Conservation (phyloP, 306 rosid genomes). For the Vachellia collinsii region DNA sequence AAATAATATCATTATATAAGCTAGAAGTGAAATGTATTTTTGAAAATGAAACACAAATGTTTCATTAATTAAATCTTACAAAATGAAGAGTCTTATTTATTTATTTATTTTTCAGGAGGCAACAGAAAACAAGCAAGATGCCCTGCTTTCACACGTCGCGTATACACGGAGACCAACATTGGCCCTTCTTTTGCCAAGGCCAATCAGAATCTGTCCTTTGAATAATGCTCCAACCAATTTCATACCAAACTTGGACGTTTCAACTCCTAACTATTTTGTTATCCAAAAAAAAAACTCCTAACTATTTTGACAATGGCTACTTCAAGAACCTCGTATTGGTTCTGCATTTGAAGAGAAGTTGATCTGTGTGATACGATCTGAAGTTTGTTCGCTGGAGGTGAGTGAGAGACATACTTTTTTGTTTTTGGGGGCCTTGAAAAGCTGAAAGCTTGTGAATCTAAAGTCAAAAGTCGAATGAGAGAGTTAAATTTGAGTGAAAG, state of each 20-base stretch:
- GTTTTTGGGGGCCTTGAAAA: too few relatives aligned
- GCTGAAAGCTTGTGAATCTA: too few relatives aligned
- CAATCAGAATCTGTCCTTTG: constrained; percentile 59
- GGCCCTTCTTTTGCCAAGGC: constrained; percentile 52
- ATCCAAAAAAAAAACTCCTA: too few relatives aligned
- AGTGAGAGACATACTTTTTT: too few relatives aligned
- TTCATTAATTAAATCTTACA: neutral
- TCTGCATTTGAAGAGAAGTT: too few relatives aligned
- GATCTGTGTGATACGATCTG: too few relatives aligned
- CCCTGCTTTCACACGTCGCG: constrained; percentile 32
- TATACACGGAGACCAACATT: constrained; percentile 62
- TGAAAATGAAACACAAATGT: neutral
- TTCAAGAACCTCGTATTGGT: constrained; percentile 78
- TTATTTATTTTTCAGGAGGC: constrained; percentile 55
- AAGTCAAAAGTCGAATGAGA: too few relatives aligned
- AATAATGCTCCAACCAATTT: constrained; percentile 44
- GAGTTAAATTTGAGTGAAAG: too few relatives aligned
- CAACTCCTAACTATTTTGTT: constrained; percentile 60
- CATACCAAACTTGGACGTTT: constrained; percentile 57
- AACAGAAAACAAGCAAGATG: constrained; percentile 85
- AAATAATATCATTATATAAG: neutral
- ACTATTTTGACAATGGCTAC: constrained; percentile 62
- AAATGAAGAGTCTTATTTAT: too few relatives aligned
- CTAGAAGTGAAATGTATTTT: neutral
- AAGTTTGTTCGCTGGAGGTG: too few relatives aligned